Percentiles rank a stretch among this genome's conserved stretches.
These are phyloP conservation scores for Lachnellula hyalina DNA, from an alignment of 2,329 filamentous ascomycete genomes.

Conservation along the genomic window DNA sequence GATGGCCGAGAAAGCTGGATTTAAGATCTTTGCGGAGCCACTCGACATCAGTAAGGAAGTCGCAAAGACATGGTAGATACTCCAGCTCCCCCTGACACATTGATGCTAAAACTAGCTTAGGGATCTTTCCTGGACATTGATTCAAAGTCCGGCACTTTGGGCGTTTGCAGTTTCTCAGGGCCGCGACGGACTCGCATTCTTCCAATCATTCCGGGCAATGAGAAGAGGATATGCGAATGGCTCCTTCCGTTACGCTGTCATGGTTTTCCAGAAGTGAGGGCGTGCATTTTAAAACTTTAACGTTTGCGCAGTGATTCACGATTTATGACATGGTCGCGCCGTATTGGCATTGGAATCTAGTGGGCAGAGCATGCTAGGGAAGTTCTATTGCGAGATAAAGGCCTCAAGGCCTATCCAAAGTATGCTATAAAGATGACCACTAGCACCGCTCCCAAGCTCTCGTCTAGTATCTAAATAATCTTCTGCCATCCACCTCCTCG, in stretches of 20 bases:
- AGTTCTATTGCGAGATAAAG: no score
- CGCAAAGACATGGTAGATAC: slow-evolving; percentile 51
- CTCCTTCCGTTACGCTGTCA: slow-evolving; percentile 53
- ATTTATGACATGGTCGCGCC: neutral
- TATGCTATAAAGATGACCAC: neutral
- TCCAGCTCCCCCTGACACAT: neutral
- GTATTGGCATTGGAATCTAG: no score
- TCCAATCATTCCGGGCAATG: slow-evolving; percentile 58
- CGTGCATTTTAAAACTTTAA: neutral
- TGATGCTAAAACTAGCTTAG: slow-evolving; percentile 30
- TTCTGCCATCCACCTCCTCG: slow-evolving; percentile 2
- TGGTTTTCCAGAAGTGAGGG: slow-evolving; percentile 46
- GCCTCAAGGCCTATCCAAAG: no score
- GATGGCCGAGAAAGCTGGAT: slow-evolving; percentile 43
- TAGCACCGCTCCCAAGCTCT: no score
- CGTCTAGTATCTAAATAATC: slow-evolving; percentile 16
- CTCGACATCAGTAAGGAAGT: slow-evolving; percentile 55
- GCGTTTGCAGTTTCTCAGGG: slow-evolving; percentile 56
- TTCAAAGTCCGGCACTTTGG: slow-evolving; percentile 56
- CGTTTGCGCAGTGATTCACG: neutral
- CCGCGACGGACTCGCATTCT: slow-evolving; percentile 53
- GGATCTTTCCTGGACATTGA: slow-evolving; percentile 58
- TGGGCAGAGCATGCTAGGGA: no score
- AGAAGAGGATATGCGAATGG: slow-evolving; percentile 53
- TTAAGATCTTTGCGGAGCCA: slow-evolving; percentile 41